Conservation (phyloP, 495 filamentous ascomycete species). For the Tuber brumale region DNA sequence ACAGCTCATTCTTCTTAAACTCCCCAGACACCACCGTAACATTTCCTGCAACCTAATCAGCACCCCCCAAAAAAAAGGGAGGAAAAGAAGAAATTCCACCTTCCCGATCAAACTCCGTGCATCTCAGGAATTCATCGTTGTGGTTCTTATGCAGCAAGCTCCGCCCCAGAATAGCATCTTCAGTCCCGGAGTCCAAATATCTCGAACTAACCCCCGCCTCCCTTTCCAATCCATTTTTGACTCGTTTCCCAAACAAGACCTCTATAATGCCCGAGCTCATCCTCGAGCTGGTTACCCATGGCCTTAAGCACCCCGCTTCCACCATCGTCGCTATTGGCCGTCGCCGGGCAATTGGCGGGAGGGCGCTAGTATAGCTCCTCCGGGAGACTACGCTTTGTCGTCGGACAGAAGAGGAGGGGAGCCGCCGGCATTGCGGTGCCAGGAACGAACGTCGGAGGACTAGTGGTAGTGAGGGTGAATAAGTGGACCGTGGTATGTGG, state of each 20-base stretch:
- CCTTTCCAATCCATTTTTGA: conserved; percentile 23
- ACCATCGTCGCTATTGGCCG: neutral
- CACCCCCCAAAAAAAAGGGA: neutral
- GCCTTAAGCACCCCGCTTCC: neutral
- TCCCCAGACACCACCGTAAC: conserved; percentile 93
- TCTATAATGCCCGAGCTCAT: conserved; percentile 19
- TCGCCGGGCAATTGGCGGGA: neutral
- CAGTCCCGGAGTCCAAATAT: conserved; percentile 39
- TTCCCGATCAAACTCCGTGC: conserved; percentile 88
- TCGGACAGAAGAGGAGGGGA: neutral
- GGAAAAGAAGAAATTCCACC: conserved; percentile 42
- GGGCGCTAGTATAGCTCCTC: neutral
- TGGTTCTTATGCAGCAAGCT: conserved; percentile 38
- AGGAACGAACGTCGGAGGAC: neutral
- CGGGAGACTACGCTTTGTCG: neutral
- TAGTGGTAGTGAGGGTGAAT: neutral
- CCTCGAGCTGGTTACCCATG: neutral
- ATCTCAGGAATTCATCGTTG: conserved; percentile 54
- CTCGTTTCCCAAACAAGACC: conserved; percentile 29
- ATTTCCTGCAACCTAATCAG: conserved; percentile 49
- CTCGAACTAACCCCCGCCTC: conserved; percentile 36
- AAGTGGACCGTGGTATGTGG: neutral
- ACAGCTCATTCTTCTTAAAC: conserved; percentile 93
- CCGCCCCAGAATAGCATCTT: conserved; percentile 40
- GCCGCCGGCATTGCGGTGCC: neutral